These are phyloP conservation scores for Metarhizium robertsii DNA, from an alignment of 2,329 filamentous ascomycete species.

Conservation along the genomic window DNA sequence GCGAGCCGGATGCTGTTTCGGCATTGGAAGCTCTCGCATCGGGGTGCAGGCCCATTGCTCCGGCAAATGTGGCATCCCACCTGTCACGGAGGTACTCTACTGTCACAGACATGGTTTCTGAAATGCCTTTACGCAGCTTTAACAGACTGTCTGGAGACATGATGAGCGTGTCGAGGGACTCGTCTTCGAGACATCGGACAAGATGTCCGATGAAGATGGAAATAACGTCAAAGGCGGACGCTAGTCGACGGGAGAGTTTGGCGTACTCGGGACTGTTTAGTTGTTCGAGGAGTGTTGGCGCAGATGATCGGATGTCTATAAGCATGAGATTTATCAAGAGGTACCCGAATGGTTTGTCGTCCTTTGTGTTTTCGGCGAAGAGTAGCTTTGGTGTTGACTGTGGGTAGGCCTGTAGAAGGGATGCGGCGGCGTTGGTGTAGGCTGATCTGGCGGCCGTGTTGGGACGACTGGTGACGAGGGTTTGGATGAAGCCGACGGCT, in stretches of 20 bases:
- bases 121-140: conserved; percentile 49
- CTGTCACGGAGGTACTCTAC: conserved; percentile 60
- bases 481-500: conserved; percentile 38
- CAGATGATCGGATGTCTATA: conserved; percentile 54
- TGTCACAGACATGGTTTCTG: conserved; percentile 53
- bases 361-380: conserved; percentile 36
- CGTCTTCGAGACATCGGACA: conserved; percentile 43
- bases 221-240: conserved; percentile 53
- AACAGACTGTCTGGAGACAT: conserved; percentile 51
- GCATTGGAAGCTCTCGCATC: conserved; percentile 38
- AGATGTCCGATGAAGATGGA: conserved; percentile 51
- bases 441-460: conserved; percentile 45
- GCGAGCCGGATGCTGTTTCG: conserved; percentile 34
- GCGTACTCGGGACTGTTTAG: conserved; percentile 47
- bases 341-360: conserved; percentile 48
- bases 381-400: conserved; percentile 34
- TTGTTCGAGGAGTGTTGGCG: conserved; percentile 48
- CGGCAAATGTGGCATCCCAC: conserved; percentile 59
- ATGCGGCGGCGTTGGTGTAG: conserved; percentile 49
- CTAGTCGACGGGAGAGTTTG: conserved; percentile 41
- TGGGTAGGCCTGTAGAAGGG: conserved; percentile 48
- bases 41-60: conserved; percentile 51
- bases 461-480: conserved; percentile 45
- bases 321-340: conserved; percentile 56
- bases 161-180: conserved; percentile 27